A percentile compares a stretch with the other conserved stretches of the same genome.
These are phyloP conservation scores for Meyerozyma sp. DNA, from an alignment of 1,139 yeast species.

Conservation along the genomic window DNA sequence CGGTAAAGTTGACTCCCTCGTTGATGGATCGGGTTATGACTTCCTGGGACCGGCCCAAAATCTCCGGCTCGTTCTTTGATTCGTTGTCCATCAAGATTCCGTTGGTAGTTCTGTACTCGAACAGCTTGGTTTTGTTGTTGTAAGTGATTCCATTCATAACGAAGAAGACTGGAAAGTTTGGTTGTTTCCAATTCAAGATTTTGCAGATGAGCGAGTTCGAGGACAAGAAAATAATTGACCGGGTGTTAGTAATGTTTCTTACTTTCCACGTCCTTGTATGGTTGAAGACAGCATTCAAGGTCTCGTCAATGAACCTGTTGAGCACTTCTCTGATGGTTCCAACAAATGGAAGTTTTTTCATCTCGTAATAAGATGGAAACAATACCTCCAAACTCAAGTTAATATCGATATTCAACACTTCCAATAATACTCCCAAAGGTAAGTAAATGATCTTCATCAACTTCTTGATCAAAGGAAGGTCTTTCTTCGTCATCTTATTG, in stretches of 20 bases:
- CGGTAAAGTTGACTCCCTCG: slow-evolving; percentile 61
- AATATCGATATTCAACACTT: slow-evolving; percentile 48
- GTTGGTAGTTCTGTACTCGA: slow-evolving; percentile 40
- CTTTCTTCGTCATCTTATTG: slow-evolving; percentile 31
- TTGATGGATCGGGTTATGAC: slow-evolving; percentile 40
- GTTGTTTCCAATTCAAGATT: slow-evolving; percentile 95
- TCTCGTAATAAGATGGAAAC: slow-evolving; percentile 73
- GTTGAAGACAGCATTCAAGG: slow-evolving; percentile 67
- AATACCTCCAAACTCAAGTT: slow-evolving; percentile 75
- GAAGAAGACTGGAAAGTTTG: slow-evolving; percentile 91
- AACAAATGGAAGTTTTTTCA: slow-evolving; percentile 49
- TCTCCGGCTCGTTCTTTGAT: slow-evolving; percentile 10
- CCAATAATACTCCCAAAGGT: slow-evolving; percentile 60
- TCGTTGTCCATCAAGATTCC: slow-evolving; percentile 31
- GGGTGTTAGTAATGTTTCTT: slow-evolving; percentile 17
- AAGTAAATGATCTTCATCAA: slow-evolving; percentile 43
- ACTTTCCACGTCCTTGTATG: slow-evolving; percentile 60
- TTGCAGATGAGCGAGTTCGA: slow-evolving; percentile 87
- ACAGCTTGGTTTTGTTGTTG: slow-evolving; percentile 19
- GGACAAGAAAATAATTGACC: slow-evolving; percentile 79
- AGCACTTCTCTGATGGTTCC: slow-evolving; percentile 44
- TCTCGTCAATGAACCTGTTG: slow-evolving; percentile 70
- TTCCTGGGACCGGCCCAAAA: slow-evolving; percentile 28
- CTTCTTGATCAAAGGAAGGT: slow-evolving; percentile 33
- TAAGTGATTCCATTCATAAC: slow-evolving; percentile 63